phyloP scores from a whole-genome alignment of 2,329 filamentous ascomycete species.

The Colletotrichum sp. region DNA sequence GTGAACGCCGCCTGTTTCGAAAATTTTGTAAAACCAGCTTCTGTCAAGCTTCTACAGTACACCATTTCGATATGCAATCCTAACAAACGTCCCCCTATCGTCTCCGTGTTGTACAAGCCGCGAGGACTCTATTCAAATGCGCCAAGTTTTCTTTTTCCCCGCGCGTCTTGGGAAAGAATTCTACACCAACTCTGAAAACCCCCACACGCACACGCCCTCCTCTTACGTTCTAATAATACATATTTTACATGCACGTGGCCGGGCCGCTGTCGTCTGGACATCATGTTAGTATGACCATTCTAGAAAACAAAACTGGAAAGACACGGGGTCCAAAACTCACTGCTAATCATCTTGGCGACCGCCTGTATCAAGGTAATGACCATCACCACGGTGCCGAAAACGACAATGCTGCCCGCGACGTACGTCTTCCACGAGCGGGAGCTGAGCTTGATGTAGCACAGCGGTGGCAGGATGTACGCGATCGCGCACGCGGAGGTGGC shows the following conservation, averaged over 20 bases:
- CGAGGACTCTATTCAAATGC: neutral
- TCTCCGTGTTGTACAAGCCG: neutral
- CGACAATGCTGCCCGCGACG: conserved; percentile 73
- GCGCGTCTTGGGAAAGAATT: neutral
- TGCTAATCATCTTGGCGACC: conserved; percentile 66
- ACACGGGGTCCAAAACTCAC: conserved; percentile 33
- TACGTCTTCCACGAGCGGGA: conserved; percentile 76
- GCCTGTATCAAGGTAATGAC: conserved; percentile 78
- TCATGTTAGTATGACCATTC: neutral
- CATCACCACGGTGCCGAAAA: conserved; percentile 83
- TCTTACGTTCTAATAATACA: neutral
- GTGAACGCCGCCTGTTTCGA: neutral
- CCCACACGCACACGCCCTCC: neutral
- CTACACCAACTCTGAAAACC: neutral
- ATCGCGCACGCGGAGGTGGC: conserved; percentile 93
- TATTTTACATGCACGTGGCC: conserved; percentile 15
- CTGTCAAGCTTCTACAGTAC: neutral
- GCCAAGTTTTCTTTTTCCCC: neutral
- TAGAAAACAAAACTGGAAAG: neutral
- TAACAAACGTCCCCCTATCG: neutral
- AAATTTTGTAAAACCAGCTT: neutral
- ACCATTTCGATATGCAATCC: neutral
- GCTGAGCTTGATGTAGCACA: conserved; percentile 94
- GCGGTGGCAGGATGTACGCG: conserved; percentile 91
- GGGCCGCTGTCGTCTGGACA: conserved; percentile 1